Conservation (phyloP, 768 basidiomycete genomes). For the Dendrothele bispora region DNA sequence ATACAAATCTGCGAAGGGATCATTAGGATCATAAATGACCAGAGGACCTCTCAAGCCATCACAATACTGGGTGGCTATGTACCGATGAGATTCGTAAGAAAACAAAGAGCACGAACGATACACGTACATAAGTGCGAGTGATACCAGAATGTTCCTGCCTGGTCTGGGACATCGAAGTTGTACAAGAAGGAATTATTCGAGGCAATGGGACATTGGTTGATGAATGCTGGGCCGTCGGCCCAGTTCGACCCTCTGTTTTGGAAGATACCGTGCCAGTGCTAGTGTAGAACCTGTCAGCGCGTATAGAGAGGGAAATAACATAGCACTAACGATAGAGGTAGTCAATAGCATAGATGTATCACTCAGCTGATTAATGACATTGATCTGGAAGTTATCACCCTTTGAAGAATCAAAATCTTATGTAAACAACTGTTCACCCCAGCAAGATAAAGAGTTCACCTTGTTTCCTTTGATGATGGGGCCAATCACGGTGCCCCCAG, state of each 20-base stretch:
- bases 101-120: conserved; percentile 14
- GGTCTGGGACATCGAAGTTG: conserved; percentile 21
- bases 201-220: conserved; percentile 31
- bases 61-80: conserved; percentile 37
- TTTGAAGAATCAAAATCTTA: conserved; percentile 15
- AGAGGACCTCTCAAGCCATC: conserved; percentile 40
- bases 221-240: conserved; percentile 13
- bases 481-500: conserved; percentile 36
- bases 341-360: conserved; percentile 35
- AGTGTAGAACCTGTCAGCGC: background rate
- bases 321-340: conserved; percentile 36
- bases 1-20: conserved; percentile 16
- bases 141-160: conserved; percentile 26
- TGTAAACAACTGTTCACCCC: background rate
- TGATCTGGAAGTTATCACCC: conserved; percentile 34
- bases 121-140: conserved; percentile 20
- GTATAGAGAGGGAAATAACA: background rate
- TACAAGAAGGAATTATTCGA: conserved; percentile 26
- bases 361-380: conserved; percentile 35
- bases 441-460: background rate
- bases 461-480: conserved; percentile 33
- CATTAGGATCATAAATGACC: conserved; percentile 31
- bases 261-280: conserved; percentile 22
- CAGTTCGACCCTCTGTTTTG: conserved; percentile 16
- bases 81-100: conserved; percentile 36